Evolutionary conservation across 495 filamentous ascomycete genomes (phyloP), one percentile per base, ranked within the genome.

Genomic region (Parathielavia appendiculata): DNA sequence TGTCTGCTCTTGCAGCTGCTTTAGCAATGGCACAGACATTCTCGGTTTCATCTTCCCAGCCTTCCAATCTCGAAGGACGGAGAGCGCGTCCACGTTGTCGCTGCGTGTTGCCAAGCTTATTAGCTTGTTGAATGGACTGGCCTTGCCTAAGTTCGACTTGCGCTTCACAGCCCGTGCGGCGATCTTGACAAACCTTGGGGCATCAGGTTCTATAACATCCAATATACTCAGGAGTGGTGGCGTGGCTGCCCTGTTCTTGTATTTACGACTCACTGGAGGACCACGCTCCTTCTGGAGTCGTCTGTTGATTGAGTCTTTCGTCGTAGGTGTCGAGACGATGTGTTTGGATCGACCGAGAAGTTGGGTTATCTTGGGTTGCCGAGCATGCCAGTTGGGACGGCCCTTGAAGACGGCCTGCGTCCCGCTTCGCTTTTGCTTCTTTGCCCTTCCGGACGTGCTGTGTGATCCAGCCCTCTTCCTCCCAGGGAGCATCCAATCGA

Each of bases 61-160:
- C 65, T 83, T 86, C 93, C 93, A 98, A 55, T 87, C 79, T 20
- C 73, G 75, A 48, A 98, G 72, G 13, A 83, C 76, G 14, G 75
- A 71, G 46, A 85, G 83, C 1, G 84, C 87, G 66, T 97, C 93
- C 22, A 83, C 71, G 8, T 89, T 95, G 63, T 97, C 92, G 16
- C 73, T 65, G 22, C 76, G 77, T 26, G 83, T 92, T 36, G 83
- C 85, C 8, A 98, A 69, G 35, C 82, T 74, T 50, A 98, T 81
- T 34, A 83, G 71, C 68, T 97, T 98, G 35, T 70, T 76, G 6
- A 81, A 79, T n/a, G 90, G 91, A 51, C 85, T 90, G 55, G 85
- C 81, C 64, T 87, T 84, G 8, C 90, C 92, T 57, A 77, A 66
- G 60, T 89, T 85, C 40, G 62, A 64, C 61, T 81, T 80, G 56